Percentiles rank a stretch among this genome's conserved stretches.
phyloP scores from a whole-genome alignment of 257 asterid species.

The Solanum tacnaense region DNA sequence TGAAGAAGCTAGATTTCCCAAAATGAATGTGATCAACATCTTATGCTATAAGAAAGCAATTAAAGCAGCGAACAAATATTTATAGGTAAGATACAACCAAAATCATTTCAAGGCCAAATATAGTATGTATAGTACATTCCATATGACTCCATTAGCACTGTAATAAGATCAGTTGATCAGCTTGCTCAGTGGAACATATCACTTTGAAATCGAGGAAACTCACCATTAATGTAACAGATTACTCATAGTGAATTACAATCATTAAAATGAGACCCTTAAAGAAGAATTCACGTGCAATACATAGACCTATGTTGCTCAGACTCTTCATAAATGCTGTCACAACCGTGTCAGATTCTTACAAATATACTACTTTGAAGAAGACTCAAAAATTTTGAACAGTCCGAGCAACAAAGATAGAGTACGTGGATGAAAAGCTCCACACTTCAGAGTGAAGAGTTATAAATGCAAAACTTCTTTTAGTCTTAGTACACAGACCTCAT shows the following conservation, averaged over 20 bases:
- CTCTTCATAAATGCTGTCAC: not conserved
- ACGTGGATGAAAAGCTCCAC: not conserved
- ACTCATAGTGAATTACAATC: not conserved
- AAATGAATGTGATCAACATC: not conserved
- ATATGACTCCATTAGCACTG: not conserved
- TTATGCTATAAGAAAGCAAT: not conserved
- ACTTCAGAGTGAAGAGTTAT: not conserved
- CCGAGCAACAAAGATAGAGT: not conserved
- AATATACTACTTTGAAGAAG: not conserved
- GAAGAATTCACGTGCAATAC: not conserved
- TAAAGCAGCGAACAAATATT: not conserved
- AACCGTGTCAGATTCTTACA: not conserved
- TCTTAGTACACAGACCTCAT: not conserved
- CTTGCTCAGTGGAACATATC: not conserved
- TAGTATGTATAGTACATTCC: not conserved
- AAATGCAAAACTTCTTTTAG: not conserved
- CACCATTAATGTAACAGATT: not conserved
- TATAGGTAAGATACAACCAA: not conserved
- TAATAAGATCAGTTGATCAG: not conserved
- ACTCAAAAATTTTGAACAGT: not conserved
- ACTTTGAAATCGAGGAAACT: not conserved
- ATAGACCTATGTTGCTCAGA: not conserved
- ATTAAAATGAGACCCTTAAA: not conserved
- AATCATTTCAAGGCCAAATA: not conserved
- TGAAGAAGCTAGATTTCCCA: not conserved